A percentile compares a stretch with the other conserved stretches of the same genome.
Evolutionary conservation across 192 early-diverging fungal genomes (phyloP).

Genomic region (Dispira parvispora): DNA sequence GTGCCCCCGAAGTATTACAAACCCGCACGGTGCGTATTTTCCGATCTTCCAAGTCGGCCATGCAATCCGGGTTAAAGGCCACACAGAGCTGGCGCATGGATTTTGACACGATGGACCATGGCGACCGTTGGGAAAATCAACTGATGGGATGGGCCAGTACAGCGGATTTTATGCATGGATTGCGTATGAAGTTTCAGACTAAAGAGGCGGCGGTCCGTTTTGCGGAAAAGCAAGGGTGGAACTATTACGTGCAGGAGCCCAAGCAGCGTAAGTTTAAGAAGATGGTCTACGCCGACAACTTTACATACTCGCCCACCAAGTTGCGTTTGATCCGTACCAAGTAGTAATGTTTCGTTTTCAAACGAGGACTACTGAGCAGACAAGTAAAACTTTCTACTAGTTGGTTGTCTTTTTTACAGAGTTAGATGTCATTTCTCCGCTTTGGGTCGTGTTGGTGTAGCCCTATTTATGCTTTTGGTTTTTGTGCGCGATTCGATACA

Average conservation of each 20-base stretch:
- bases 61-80: constrained; percentile 65
- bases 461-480: too few species aligned
- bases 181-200: constrained; percentile 61
- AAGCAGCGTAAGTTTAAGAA: constrained; percentile 56
- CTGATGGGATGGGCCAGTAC: constrained; percentile 87
- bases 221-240: constrained; percentile 93
- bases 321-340: constrained; percentile 74
- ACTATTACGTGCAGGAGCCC: constrained; percentile 84
- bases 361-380: too few species aligned
- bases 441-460: too few species aligned
- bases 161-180: constrained; percentile 66
- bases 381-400: too few species aligned
- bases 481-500: too few species aligned
- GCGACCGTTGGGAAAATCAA: constrained; percentile 82
- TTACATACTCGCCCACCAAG: constrained; percentile 63
- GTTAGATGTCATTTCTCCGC: too few species aligned
- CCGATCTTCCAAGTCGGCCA: constrained; percentile 63
- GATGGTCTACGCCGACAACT: constrained; percentile 87
- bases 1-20: constrained; percentile 32
- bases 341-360: constrained; percentile 19
- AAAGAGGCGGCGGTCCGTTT: constrained; percentile 86
- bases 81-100: constrained; percentile 76
- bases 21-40: constrained; percentile 74
- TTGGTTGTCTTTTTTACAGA: too few species aligned
- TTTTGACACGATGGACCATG: constrained; percentile 63